A percentile compares a stretch with the other conserved stretches of the same genome.
Conservation (phyloP, 2,329 filamentous ascomycete species). For the Cercospora sojina region DNA sequence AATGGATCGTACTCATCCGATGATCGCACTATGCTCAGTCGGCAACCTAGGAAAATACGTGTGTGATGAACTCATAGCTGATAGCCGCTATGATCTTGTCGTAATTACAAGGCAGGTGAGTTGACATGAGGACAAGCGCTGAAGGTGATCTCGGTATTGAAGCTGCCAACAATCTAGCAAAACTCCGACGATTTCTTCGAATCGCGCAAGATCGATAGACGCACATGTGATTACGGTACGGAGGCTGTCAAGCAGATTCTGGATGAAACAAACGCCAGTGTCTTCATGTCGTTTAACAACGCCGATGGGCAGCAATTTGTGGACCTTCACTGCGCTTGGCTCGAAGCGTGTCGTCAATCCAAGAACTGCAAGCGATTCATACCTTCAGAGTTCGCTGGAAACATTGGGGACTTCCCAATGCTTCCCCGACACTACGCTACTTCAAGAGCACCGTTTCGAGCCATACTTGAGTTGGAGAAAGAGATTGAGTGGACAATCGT, state of each 20-base stretch:
- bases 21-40: neutral
- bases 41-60: neutral
- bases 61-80: neutral
- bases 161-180: neutral
- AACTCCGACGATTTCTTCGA: neutral
- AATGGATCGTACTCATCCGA: neutral
- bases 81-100: neutral
- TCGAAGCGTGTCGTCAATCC: neutral
- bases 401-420: neutral
- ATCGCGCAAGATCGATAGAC: neutral
- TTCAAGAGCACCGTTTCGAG: neutral
- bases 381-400: neutral
- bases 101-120: neutral
- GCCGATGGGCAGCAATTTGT: neutral
- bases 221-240: neutral
- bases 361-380: neutral
- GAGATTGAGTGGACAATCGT: neutral
- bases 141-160: neutral
- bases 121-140: neutral
- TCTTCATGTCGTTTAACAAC: neutral
- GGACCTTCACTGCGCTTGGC: neutral
- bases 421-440: neutral
- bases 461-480: neutral
- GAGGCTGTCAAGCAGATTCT: neutral
- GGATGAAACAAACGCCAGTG: neutral